These are phyloP conservation scores for Candida nonsorbophila DNA, from an alignment of 805 yeast species.

Conservation along the genomic window DNA sequence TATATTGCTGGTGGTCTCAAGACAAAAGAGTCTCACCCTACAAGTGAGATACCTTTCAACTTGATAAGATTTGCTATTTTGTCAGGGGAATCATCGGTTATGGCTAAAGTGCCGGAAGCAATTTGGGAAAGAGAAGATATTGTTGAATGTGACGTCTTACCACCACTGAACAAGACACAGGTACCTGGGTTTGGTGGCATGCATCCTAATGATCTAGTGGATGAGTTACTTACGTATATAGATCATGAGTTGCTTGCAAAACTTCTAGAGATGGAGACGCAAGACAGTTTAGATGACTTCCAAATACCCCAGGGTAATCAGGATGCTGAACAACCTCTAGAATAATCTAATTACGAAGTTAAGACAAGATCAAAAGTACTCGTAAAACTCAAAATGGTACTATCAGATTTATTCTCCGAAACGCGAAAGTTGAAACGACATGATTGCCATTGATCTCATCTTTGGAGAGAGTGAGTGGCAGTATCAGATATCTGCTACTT, in stretches of 20 bases:
- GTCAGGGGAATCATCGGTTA: slow-evolving; percentile 64
- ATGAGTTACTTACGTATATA: too few species aligned
- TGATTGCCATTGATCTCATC: slow-evolving; percentile 40
- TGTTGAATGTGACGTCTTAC: slow-evolving; percentile 67
- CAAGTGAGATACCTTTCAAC: slow-evolving; percentile 48
- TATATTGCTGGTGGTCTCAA: slow-evolving; percentile 7
- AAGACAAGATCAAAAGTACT: too few species aligned
- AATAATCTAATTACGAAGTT: too few species aligned
- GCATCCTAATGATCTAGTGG: too few species aligned
- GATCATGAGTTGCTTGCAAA: too few species aligned
- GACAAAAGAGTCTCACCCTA: slow-evolving; percentile 1
- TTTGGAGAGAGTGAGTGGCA: slow-evolving; percentile 39
- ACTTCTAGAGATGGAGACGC: too few species aligned
- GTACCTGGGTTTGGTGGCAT: too few species aligned
- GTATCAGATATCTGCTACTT: slow-evolving; percentile 40
- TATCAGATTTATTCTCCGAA: too few species aligned
- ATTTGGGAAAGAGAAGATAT: slow-evolving; percentile 61
- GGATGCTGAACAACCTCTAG: too few species aligned
- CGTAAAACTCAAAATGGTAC: too few species aligned
- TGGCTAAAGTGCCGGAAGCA: slow-evolving; percentile 61
- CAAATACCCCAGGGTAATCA: too few species aligned
- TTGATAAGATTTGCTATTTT: slow-evolving; percentile 62
- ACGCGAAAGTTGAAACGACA: slow-evolving; percentile 11
- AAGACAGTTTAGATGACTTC: too few species aligned
- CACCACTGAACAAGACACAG: slow-evolving; percentile 44